Evolutionary conservation across 495 filamentous ascomycete genomes (phyloP).

Genomic region (Penicillium parvum): DNA sequence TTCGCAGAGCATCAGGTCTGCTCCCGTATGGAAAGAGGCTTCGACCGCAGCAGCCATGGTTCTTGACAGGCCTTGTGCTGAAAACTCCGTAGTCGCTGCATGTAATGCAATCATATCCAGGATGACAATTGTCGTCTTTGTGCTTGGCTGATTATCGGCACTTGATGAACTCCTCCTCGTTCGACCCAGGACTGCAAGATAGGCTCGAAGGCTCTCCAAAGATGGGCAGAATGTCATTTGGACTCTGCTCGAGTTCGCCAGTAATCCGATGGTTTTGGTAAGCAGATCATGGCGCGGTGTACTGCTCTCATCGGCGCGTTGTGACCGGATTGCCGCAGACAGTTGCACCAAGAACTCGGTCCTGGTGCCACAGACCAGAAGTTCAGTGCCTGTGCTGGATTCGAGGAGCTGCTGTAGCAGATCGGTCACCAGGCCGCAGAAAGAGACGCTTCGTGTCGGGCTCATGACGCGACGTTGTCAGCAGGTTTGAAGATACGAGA

Average conservation of each 20-base stretch:
- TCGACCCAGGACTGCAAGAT: slow-evolving; percentile 52
- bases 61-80: slow-evolving; percentile 72
- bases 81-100: slow-evolving; percentile 71
- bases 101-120: slow-evolving; percentile 67
- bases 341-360: slow-evolving; percentile 57
- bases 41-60: slow-evolving; percentile 67
- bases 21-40: slow-evolving; percentile 39
- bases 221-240: slow-evolving; percentile 67
- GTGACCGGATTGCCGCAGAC: slow-evolving; percentile 22
- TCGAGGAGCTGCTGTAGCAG: slow-evolving; percentile 62
- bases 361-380: slow-evolving; percentile 68
- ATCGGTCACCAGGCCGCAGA: slow-evolving; percentile 37
- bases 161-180: neutral
- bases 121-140: slow-evolving; percentile 49
- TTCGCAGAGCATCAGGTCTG: slow-evolving; percentile 42
- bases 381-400: slow-evolving; percentile 49
- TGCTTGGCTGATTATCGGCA: neutral
- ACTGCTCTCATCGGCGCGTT: slow-evolving; percentile 11
- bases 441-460: slow-evolving; percentile 21
- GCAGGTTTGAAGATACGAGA: neutral
- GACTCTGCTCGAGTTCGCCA: slow-evolving; percentile 63
- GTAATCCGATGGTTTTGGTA: slow-evolving; percentile 61
- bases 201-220: slow-evolving; percentile 72
- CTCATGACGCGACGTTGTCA: slow-evolving; percentile 18
- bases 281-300: slow-evolving; percentile 41